These are phyloP conservation scores for Fusarium domesticum DNA, from an alignment of 2,329 filamentous ascomycete genomes.

Conservation along the genomic window DNA sequence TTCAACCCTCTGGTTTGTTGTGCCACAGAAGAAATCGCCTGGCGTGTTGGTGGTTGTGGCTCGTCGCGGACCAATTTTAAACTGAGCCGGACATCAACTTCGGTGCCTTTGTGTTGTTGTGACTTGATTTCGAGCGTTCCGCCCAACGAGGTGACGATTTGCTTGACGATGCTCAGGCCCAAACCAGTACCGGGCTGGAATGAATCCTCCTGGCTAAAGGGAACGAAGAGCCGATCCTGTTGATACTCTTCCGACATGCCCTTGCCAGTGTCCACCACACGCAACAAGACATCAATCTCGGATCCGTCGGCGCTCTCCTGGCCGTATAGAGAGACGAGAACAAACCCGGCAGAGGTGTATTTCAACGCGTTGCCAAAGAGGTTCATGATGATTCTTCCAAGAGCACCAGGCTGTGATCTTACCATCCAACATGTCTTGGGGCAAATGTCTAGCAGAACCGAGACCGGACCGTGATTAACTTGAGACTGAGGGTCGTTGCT, in stretches of 20 bases:
- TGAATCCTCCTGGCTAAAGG: constrained; percentile 61
- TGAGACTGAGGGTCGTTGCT: background rate
- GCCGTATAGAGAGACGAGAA: constrained; percentile 40
- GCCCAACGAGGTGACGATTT: constrained; percentile 57
- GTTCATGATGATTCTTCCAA: constrained; percentile 59
- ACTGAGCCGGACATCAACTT: constrained; percentile 48
- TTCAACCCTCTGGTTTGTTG: constrained; percentile 14
- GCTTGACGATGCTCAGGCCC: constrained; percentile 60
- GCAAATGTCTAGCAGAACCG: constrained; percentile 51
- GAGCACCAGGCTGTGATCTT: constrained; percentile 49
- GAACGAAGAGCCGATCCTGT: constrained; percentile 56
- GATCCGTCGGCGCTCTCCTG: constrained; percentile 21
- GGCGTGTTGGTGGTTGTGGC: constrained; percentile 4
- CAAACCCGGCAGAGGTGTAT: constrained; percentile 53
- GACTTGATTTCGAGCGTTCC: constrained; percentile 58
- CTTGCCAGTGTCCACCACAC: constrained; percentile 60
- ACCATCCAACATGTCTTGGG: constrained; percentile 48
- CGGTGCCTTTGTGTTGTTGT: constrained; percentile 52
- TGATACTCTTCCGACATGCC: constrained; percentile 63
- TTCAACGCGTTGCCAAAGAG: constrained; percentile 61
- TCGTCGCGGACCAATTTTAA: constrained; percentile 26
- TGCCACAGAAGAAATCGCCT: constrained; percentile 8
- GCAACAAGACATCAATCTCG: constrained; percentile 36
- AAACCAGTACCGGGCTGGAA: constrained; percentile 60
- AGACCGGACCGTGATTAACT: constrained; percentile 32